These are phyloP conservation scores for Mrakia blollopis DNA, from an alignment of 768 basidiomycete genomes.

Conservation along the genomic window DNA sequence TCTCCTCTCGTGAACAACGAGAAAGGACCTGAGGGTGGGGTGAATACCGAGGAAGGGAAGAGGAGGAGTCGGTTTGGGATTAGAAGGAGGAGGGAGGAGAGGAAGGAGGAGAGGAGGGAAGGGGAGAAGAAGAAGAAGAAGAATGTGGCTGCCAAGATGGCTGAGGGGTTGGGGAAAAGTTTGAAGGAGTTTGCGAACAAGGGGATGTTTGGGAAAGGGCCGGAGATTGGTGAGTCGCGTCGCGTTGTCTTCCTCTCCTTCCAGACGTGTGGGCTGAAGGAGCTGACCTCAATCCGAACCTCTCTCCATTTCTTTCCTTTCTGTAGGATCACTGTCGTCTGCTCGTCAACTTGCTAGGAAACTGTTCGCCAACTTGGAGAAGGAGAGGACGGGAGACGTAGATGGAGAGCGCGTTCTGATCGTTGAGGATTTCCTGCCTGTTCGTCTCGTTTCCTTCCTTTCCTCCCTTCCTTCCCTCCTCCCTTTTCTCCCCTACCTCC, in stretches of 20 bases:
- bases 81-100: background rate
- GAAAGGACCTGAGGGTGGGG: background rate
- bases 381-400: background rate
- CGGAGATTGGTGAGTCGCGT: constrained; percentile 28
- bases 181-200: constrained; percentile 33
- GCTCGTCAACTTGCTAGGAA: constrained; percentile 33
- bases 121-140: constrained; percentile 23
- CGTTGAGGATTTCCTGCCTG: constrained; percentile 59
- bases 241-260: background rate
- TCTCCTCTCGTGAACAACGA: constrained; percentile 1
- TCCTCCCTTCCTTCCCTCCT: background rate
- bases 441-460: background rate
- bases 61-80: background rate
- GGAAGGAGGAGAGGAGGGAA: constrained; percentile 16
- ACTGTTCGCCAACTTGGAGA: constrained; percentile 34
- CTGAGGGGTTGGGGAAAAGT: constrained; percentile 43
- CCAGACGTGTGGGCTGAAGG: background rate
- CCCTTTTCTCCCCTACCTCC: constrained; percentile 50
- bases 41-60: background rate
- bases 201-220: constrained; percentile 34
- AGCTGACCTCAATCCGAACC: background rate
- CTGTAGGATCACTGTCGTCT: constrained; percentile 13
- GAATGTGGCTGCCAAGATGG: constrained; percentile 59
- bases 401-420: constrained; percentile 17
- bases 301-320: background rate